phyloP scores from a whole-genome alignment of 2,329 filamentous ascomycete species.

The Fusarium veterinarium region DNA sequence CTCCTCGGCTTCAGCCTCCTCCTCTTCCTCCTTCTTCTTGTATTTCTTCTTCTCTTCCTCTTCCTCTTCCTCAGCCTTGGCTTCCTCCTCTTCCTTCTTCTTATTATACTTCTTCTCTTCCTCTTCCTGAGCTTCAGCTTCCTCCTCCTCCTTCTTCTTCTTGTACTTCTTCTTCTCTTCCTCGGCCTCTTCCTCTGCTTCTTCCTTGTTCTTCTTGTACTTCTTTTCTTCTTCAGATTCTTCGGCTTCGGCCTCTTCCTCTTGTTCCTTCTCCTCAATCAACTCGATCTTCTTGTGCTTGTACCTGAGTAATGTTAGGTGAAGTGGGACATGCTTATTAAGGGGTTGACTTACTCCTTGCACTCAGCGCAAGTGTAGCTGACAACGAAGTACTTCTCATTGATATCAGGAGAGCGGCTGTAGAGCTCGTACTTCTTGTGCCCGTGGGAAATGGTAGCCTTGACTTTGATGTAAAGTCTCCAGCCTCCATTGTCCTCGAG shows the following conservation, averaged over 20 bases:
- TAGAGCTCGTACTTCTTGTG: slow-evolving; percentile 40
- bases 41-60: not conserved
- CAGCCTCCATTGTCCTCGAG: slow-evolving; percentile 42
- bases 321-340: fast-evolving
- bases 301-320: slow-evolving; percentile 10
- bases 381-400: slow-evolving; percentile 43
- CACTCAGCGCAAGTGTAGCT: slow-evolving; percentile 46
- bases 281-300: slow-evolving; percentile 27
- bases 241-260: not conserved
- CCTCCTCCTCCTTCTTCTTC: not conserved
- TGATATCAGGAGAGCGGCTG: slow-evolving; percentile 37
- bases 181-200: not conserved
- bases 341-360: slow-evolving; percentile 25
- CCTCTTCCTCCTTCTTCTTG: not conserved
- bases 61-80: not conserved
- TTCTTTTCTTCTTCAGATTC: slow-evolving; percentile 3
- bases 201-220: not conserved
- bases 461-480: slow-evolving; percentile 45
- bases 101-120: slow-evolving; percentile 7
- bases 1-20: not conserved
- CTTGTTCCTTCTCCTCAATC: slow-evolving; percentile 4
- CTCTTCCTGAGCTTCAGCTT: not conserved
- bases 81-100: not conserved
- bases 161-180: slow-evolving; percentile 10
- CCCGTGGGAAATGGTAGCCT: slow-evolving; percentile 38